These are phyloP conservation scores for Paramecium octaurelia DNA, from an alignment of 73 alveolate species.

Conservation along the genomic window DNA sequence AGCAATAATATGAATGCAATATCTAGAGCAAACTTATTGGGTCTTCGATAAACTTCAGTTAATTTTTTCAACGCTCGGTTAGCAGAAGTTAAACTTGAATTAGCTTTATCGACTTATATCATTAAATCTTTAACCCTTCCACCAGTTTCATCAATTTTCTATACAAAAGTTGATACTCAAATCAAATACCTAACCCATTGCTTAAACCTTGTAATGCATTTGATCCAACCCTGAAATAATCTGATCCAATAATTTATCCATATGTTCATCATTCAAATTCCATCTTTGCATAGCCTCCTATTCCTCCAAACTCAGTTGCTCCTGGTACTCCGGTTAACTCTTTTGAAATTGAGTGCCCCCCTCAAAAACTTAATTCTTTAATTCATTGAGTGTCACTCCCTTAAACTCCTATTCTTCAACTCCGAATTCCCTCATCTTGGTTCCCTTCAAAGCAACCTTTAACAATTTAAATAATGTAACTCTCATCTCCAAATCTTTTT, in stretches of 20 bases:
- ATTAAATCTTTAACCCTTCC: neutral
- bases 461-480: neutral
- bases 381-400: neutral
- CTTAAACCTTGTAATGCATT: neutral
- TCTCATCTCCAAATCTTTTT: neutral
- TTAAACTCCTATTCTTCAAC: slow-evolving; percentile 7
- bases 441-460: slow-evolving; percentile 16
- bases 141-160: neutral
- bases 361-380: neutral
- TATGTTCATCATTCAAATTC: neutral
- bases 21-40: slow-evolving; percentile 10
- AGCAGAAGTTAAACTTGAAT: neutral
- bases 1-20: neutral
- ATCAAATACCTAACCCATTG: neutral
- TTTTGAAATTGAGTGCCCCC: neutral
- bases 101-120: neutral
- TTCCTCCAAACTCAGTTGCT: neutral
- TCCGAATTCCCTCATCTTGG: slow-evolving; percentile 22
- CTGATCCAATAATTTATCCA: neutral
- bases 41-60: slow-evolving; percentile 32
- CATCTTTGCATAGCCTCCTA: neutral
- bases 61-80: neutral
- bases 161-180: neutral
- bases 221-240: neutral
- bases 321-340: neutral